Evolutionary conservation across 257 asterid genomes (phyloP).

Genomic region (Solanum rostratum): DNA sequence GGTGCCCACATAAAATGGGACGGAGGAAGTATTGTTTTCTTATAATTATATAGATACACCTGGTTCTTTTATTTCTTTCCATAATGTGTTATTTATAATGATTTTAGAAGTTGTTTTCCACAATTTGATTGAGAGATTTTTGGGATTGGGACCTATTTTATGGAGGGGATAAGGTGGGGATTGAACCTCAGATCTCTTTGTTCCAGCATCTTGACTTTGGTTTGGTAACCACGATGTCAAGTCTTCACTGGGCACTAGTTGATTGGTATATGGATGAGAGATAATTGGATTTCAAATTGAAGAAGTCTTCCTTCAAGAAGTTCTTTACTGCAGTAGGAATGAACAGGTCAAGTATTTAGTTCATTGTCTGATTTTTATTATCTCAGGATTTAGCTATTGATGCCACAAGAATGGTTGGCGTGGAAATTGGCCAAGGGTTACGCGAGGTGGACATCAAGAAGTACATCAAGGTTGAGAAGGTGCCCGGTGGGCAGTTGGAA

Average conservation of each 20-base stretch:
- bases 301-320: not conserved
- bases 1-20: too few relatives aligned
- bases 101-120: not conserved
- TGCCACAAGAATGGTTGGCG: conserved; percentile 83
- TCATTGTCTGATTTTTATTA: not conserved
- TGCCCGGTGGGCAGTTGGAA: conserved; percentile 96
- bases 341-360: not conserved
- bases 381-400: conserved; percentile 83
- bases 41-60: not conserved
- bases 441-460: conserved; percentile 94
- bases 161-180: not conserved
- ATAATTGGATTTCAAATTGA: not conserved
- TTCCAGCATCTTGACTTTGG: not conserved
- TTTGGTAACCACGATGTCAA: not conserved
- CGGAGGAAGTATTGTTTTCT: not conserved
- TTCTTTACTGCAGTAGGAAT: not conserved
- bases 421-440: conserved; percentile 80
- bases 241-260: not conserved
- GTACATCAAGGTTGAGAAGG: conserved; percentile 89
- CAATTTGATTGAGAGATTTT: not conserved
- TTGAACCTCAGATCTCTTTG: not conserved
- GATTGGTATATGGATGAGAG: not conserved
- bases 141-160: not conserved
- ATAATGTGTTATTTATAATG: not conserved
- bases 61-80: not conserved